A percentile compares a stretch with the other conserved stretches of the same genome.
These are phyloP conservation scores for Sporothrix luriei DNA, from an alignment of 2,329 filamentous ascomycete genomes.

Conservation along the genomic window DNA sequence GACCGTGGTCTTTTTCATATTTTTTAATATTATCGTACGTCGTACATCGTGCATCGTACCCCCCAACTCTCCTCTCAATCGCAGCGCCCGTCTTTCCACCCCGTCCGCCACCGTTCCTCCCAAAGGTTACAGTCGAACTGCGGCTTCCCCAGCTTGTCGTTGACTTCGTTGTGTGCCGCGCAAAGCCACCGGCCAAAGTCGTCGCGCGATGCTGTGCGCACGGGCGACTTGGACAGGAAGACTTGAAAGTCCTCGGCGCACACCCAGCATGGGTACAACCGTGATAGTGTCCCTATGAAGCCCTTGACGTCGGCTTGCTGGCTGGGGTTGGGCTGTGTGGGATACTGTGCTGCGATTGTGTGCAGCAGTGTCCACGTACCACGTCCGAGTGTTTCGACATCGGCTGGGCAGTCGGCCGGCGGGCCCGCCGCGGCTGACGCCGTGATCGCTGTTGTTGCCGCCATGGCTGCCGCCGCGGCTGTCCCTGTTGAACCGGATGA, in stretches of 20 bases:
- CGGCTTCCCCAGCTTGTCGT: slow-evolving; percentile 85
- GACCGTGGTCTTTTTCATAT: background rate
- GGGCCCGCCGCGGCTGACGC: slow-evolving; percentile 42
- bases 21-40: background rate
- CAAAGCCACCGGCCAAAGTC: slow-evolving; percentile 84
- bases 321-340: slow-evolving; percentile 63
- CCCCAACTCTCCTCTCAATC: slow-evolving; percentile 45
- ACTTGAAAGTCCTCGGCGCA: slow-evolving; percentile 88
- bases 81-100: slow-evolving; percentile 73
- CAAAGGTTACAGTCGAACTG: slow-evolving; percentile 86
- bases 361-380: slow-evolving; percentile 93
- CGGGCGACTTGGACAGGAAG: slow-evolving; percentile 75
- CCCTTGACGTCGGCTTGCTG: slow-evolving; percentile 75
- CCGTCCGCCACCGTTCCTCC: slow-evolving; percentile 93
- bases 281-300: slow-evolving; percentile 80
- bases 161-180: slow-evolving; percentile 84
- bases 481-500: slow-evolving; percentile 41
- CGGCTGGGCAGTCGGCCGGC: slow-evolving; percentile 77
- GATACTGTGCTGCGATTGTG: slow-evolving; percentile 86
- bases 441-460: slow-evolving; percentile 41
- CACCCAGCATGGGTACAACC: slow-evolving; percentile 91
- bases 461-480: slow-evolving; percentile 38
- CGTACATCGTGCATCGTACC: background rate
- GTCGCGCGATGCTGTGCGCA: slow-evolving; percentile 60
- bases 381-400: slow-evolving; percentile 84